Evolutionary conservation across 805 yeast genomes (phyloP), one percentile per base, ranked within the genome.

Genomic region (Ogataea nonfermentans): DNA sequence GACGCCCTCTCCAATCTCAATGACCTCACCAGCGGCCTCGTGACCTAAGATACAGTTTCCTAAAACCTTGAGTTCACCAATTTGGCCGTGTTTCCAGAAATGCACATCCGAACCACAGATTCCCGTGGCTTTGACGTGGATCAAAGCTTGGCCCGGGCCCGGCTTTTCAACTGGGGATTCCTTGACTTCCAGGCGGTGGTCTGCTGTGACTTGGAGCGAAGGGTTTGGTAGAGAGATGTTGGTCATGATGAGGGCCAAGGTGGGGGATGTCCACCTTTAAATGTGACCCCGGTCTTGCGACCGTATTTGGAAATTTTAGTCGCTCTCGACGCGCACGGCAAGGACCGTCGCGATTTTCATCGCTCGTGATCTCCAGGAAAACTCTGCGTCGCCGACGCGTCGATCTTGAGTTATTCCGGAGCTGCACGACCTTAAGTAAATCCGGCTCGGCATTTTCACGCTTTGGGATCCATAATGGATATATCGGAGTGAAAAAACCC

Each of bases 101-200:
- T 82, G 88, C 44, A 81, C 69, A 59, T 83, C 90, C 15, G 84
- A 75, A 12, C 89, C 89, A 61, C 89, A 83, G 49, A 82, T 81
- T 19, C 89, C 89, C 6, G 85, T 79, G 36, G 79, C 78, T 44
- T 75, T 67, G 29, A 80, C 72, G 53, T 76, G 79, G 29, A 80
- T 71, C 13, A 76, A 56, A 17, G 78, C 85, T 42, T 70, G 66
- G 22, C 62, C 65, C 9, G 54, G 50, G 9, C 62, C 66, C 12
- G 68, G 69, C 14, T 32, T 32, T 3, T 28, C 41, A 19, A 48
- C 41, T 24, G 53, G 52, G 9, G 47, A 33, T 14, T 54, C 53
- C 22, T 44, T 46, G 22, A 54, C 33, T 29, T 35, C 47, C 15
- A 52, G 44, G 3, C 29, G 26, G 29, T 51, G 52, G 32, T 52